A percentile compares a stretch with the other conserved stretches of the same genome.
Conservation (phyloP, 257 asterid species). For the Solanum lycopersicoides region DNA sequence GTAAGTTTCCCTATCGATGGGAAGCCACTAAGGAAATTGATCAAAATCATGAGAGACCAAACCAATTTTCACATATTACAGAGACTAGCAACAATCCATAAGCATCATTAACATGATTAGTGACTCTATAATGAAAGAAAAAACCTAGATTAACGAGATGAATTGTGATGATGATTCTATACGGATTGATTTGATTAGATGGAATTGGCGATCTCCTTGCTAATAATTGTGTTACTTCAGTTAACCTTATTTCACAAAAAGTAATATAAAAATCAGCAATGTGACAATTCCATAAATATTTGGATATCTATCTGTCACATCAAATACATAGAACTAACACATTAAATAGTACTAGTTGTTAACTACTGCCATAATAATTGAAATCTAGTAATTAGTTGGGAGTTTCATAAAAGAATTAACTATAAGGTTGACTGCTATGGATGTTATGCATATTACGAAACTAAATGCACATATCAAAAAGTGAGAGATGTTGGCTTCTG, state of each 20-base stretch:
- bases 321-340: neutral
- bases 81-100: constrained; percentile 20
- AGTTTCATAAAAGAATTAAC: neutral
- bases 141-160: constrained; percentile 18
- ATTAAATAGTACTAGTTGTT: neutral
- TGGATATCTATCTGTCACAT: too few species aligned
- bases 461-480: neutral
- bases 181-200: constrained; percentile 20
- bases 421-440: neutral
- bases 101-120: constrained; percentile 17
- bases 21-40: constrained; percentile 32
- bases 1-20: constrained; percentile 22
- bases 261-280: neutral
- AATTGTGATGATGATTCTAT: constrained; percentile 17
- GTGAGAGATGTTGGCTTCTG: too few species aligned
- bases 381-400: neutral
- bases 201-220: constrained; percentile 19
- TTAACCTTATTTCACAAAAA: constrained; percentile 1
- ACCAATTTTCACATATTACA: constrained; percentile 31
- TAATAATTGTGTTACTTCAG: constrained; percentile 21
- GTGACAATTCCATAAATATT: neutral
- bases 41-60: constrained; percentile 26
- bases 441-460: too few species aligned
- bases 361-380: neutral
- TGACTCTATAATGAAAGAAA: constrained; percentile 22